A percentile compares a stretch with the other conserved stretches of the same genome.
phyloP scores from a whole-genome alignment of 176 grass and related monocot genomes.

The Bonia amplexicaulis region DNA sequence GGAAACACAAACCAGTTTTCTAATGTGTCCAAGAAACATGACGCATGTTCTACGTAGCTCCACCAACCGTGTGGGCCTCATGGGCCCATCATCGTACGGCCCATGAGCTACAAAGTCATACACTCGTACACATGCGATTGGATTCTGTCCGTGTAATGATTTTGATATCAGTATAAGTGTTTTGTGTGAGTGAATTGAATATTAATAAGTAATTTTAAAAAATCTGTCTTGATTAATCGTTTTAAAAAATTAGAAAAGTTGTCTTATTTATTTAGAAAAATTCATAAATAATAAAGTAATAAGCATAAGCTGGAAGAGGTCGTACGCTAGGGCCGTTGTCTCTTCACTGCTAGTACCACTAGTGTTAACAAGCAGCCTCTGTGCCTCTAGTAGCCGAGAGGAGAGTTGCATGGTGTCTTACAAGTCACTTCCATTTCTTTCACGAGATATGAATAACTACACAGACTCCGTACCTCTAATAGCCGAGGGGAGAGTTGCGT shows the following conservation, averaged over 20 bases:
- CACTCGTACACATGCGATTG: background rate
- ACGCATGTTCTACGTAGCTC: conserved; percentile 9
- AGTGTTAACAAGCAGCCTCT: background rate
- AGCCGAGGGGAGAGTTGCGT: background rate
- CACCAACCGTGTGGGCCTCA: conserved; percentile 14
- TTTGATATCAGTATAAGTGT: no score
- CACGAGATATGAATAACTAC: no score
- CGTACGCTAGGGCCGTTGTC: background rate
- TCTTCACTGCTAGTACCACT: background rate
- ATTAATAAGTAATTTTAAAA: no score
- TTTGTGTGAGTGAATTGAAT: no score
- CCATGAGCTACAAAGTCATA: conserved; percentile 4
- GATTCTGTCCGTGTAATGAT: no score
- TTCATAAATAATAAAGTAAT: no score
- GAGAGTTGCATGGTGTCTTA: no score
- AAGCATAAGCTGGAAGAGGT: background rate
- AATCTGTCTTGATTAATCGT: no score
- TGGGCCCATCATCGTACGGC: conserved; percentile 14
- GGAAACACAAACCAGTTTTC: background rate
- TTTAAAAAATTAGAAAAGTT: no score
- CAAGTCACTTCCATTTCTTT: no score
- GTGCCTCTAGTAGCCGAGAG: no score
- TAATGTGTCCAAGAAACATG: background rate
- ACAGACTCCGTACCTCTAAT: background rate
- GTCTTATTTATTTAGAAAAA: no score